A percentile compares a stretch with the other conserved stretches of the same genome.
These are phyloP conservation scores for Urochloa ruziziensis DNA, from an alignment of 176 grass and related monocot species.

Conservation along the genomic window DNA sequence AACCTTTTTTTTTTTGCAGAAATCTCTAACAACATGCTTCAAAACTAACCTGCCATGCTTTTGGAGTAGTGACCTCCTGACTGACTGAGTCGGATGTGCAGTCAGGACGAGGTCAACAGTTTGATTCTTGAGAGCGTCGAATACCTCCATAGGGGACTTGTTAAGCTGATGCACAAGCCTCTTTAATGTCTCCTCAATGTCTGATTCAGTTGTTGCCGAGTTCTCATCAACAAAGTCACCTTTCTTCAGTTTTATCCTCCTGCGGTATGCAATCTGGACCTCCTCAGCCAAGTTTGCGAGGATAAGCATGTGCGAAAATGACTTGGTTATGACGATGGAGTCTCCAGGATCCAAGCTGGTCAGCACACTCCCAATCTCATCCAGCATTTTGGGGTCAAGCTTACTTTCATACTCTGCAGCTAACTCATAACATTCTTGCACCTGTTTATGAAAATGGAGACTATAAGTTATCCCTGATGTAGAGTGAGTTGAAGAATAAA, in stretches of 20 bases:
- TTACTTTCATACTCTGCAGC: constrained; percentile 85
- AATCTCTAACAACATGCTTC: not conserved
- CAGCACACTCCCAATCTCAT: constrained; percentile 74
- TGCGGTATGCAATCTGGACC: constrained; percentile 86
- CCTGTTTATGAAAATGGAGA: constrained; percentile 46
- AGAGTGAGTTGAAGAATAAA: not conserved
- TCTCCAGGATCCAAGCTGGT: constrained; percentile 77
- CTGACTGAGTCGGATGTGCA: constrained; percentile 93
- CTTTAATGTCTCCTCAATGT: constrained; percentile 89
- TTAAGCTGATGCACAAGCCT: constrained; percentile 65
- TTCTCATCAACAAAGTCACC: constrained; percentile 92
- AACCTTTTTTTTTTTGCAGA: no score
- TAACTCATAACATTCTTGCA: constrained; percentile 93
- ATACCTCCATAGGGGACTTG: constrained; percentile 73
- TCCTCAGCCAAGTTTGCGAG: constrained; percentile 95
- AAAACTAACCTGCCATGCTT: constrained; percentile 87
- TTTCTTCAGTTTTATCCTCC: constrained; percentile 84
- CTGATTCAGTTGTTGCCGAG: constrained; percentile 85
- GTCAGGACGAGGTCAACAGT: constrained; percentile 90
- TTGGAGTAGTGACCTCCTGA: constrained; percentile 86
- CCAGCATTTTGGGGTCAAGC: constrained; percentile 57
- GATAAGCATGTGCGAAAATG: constrained; percentile 95
- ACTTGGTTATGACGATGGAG: constrained; percentile 77
- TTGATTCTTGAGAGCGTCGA: constrained; percentile 88
- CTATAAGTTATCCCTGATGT: not conserved